Evolutionary conservation across 192 early-diverging fungal species (phyloP).

Genomic region (Coemansia pectinata): DNA sequence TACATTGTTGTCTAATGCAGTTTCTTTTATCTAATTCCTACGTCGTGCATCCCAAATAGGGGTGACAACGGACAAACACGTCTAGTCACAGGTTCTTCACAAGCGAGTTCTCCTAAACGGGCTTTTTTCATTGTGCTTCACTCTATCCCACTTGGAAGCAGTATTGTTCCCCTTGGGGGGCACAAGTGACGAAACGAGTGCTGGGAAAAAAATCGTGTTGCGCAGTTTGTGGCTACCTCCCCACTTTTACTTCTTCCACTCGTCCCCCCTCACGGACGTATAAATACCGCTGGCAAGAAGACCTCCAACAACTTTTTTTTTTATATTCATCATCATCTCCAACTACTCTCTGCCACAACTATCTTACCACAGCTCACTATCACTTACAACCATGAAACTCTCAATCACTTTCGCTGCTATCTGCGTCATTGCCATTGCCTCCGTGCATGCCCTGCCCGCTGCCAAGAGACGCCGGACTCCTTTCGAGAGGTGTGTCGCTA

Average conservation of each 20-base stretch:
- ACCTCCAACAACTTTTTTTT: background rate
- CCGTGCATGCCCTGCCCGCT: conserved; percentile 16
- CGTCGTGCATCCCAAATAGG: background rate
- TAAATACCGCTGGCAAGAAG: conserved; percentile 4
- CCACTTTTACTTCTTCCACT: background rate
- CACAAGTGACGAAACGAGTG: background rate
- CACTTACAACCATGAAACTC: conserved; percentile 17
- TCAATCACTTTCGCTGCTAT: background rate
- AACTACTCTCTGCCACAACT: background rate
- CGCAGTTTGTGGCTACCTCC: conserved; percentile 3
- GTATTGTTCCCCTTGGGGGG: background rate
- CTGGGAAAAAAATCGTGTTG: background rate
- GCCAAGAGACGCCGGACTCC: background rate
- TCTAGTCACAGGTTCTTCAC: background rate
- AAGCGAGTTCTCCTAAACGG: background rate
- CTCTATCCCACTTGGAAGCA: conserved; percentile 1
- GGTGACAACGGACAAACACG: background rate
- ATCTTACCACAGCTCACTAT: background rate
- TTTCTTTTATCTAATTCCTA: background rate
- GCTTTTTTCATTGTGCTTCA: background rate
- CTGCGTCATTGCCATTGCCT: conserved; percentile 4
- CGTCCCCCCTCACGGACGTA: background rate
- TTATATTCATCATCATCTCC: background rate
- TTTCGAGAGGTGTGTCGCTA: conserved; percentile 39
- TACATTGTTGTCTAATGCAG: background rate